Evolutionary conservation across 1,284 basidiomycete species (phyloP).

Genomic region (Puccinia horiana): DNA sequence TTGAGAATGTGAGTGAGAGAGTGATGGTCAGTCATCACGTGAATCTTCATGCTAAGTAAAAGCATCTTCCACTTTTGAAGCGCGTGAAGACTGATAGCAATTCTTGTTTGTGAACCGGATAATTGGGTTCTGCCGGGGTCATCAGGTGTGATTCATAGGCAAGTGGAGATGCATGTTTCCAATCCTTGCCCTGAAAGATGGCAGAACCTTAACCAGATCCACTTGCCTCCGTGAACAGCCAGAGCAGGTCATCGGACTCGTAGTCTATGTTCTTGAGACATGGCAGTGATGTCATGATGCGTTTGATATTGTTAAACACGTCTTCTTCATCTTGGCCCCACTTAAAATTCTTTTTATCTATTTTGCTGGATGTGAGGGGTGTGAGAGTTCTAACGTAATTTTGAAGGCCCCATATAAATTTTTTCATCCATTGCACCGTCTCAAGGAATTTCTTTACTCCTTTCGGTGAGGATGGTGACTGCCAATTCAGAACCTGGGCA

Average conservation of each 20-base stretch:
- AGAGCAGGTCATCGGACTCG: not conserved
- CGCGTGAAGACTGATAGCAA: too few species aligned
- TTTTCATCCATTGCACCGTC: too few species aligned
- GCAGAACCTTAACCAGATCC: too few species aligned
- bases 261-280: not conserved
- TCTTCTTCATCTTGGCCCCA: not conserved
- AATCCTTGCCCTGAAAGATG: not conserved
- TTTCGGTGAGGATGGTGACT: not conserved
- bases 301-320: not conserved
- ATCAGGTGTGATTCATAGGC: too few species aligned
- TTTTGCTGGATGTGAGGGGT: not conserved
- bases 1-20: slow-evolving; percentile 52
- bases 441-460: slow-evolving; percentile 22
- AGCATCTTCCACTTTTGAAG: too few species aligned
- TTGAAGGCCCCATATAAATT: not conserved
- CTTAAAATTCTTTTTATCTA: not conserved
- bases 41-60: too few species aligned
- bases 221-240: not conserved
- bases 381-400: not conserved
- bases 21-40: too few species aligned
- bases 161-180: not conserved
- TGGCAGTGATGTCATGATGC: not conserved
- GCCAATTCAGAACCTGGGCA: not conserved
- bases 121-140: too few species aligned
- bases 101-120: too few species aligned